Evolutionary conservation across 2,329 filamentous ascomycete species (phyloP).

Genomic region (Aspergillus spinulosporus): DNA sequence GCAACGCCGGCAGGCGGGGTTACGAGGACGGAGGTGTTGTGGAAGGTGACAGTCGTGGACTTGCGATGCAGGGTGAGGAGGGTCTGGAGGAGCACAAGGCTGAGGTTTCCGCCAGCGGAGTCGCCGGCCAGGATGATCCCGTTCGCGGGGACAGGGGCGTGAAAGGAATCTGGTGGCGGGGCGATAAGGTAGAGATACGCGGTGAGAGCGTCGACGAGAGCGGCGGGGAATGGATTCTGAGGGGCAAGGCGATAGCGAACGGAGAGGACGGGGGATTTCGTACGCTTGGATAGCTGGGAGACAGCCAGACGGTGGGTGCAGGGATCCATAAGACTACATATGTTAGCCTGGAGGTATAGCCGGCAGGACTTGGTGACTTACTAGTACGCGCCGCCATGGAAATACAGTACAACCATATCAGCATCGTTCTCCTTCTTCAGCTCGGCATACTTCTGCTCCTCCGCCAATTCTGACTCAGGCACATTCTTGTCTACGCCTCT

Average conservation of each 20-base stretch:
- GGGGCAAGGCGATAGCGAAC: constrained; percentile 51
- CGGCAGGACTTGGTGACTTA: constrained; percentile 25
- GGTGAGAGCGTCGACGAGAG: constrained; percentile 48
- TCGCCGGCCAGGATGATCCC: constrained; percentile 51
- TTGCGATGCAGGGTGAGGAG: constrained; percentile 43
- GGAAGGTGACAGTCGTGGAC: constrained; percentile 40
- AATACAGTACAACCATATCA: constrained; percentile 47
- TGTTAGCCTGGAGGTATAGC: neutral
- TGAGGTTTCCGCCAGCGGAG: constrained; percentile 48
- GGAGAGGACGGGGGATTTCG: constrained; percentile 44
- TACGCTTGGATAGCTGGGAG: constrained; percentile 40
- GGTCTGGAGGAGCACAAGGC: constrained; percentile 43
- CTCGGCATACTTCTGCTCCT: constrained; percentile 45
- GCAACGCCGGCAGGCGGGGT: constrained; percentile 45
- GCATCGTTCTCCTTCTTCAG: constrained; percentile 42
- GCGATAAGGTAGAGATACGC: constrained; percentile 50
- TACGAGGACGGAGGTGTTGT: constrained; percentile 42
- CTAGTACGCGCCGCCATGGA: constrained; percentile 51
- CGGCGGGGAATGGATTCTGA: constrained; percentile 50
- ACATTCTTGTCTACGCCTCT: constrained; percentile 39
- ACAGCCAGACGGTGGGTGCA: constrained; percentile 43
- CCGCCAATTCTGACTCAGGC: constrained; percentile 43
- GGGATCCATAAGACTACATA: constrained; percentile 45
- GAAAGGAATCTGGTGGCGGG: constrained; percentile 45
- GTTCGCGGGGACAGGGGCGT: constrained; percentile 43